phyloP scores from a whole-genome alignment of 805 yeast genomes.

The Blastobotrys terrestris region DNA sequence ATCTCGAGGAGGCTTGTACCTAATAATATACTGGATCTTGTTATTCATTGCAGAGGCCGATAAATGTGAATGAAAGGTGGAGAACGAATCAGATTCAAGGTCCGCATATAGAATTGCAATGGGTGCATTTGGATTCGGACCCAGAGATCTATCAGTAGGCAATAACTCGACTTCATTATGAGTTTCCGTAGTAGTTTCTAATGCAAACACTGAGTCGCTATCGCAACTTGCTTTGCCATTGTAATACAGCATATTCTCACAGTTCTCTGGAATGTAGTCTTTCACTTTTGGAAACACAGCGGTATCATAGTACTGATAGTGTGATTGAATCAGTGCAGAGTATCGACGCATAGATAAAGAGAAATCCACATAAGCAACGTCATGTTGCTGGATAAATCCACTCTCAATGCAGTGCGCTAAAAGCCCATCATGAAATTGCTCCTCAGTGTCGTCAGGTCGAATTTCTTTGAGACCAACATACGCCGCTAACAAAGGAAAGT shows the following conservation, averaged over 20 bases:
- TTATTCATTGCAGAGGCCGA: conserved; percentile 54
- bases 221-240: conserved; percentile 56
- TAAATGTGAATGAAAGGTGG: conserved; percentile 52
- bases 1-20: conserved; percentile 48
- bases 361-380: conserved; percentile 32
- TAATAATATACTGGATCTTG: conserved; percentile 67
- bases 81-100: conserved; percentile 43
- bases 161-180: conserved; percentile 25
- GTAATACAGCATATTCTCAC: conserved; percentile 44
- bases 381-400: conserved; percentile 14
- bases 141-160: conserved; percentile 62
- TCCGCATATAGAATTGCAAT: conserved; percentile 64
- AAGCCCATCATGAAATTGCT: conserved; percentile 16
- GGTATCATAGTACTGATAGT: conserved; percentile 46
- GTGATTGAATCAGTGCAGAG: conserved; percentile 61
- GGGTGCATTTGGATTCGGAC: conserved; percentile 43
- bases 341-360: conserved; percentile 42
- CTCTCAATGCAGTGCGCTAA: conserved; percentile 16
- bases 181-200: conserved; percentile 44
- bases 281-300: conserved; percentile 30
- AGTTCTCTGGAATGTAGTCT: conserved; percentile 28
- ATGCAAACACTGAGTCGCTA: conserved; percentile 70
- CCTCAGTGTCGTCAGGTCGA: conserved; percentile 13
- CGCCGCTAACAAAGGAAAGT: conserved; percentile 29
- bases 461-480: conserved; percentile 12